These are phyloP conservation scores for Candida broadrunensis DNA, from an alignment of 805 yeast species.

Conservation along the genomic window DNA sequence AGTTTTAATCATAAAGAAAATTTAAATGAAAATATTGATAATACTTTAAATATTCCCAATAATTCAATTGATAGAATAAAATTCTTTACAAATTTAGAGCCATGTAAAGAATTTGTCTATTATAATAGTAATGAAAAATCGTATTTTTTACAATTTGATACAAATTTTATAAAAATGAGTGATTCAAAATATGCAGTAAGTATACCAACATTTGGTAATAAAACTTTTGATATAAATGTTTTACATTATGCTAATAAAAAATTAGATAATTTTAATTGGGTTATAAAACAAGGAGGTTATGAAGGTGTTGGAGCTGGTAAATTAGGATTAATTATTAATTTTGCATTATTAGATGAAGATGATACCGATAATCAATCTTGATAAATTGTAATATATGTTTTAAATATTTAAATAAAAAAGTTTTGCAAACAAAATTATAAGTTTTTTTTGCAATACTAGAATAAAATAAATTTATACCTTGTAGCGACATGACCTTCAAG, in stretches of 20 bases:
- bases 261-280: conserved; percentile 46
- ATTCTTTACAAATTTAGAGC: conserved; percentile 36
- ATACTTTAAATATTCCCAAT: conserved; percentile 26
- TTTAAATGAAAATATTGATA: conserved; percentile 17
- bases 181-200: conserved; percentile 49
- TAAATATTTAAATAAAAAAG: too few species aligned
- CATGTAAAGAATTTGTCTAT: conserved; percentile 42
- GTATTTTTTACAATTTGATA: conserved; percentile 53
- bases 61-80: conserved; percentile 38
- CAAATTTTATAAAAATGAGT: conserved; percentile 50
- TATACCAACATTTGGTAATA: conserved; percentile 45
- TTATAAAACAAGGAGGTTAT: conserved; percentile 34
- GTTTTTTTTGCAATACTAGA: too few species aligned
- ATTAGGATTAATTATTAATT: conserved; percentile 35
- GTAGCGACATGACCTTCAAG: too few species aligned
- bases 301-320: conserved; percentile 30
- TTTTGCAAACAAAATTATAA: too few species aligned
- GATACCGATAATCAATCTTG: too few species aligned
- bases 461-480: too few species aligned
- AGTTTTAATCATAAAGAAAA: conserved; percentile 19
- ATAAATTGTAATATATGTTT: too few species aligned
- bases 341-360: conserved; percentile 33
- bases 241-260: conserved; percentile 40
- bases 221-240: conserved; percentile 45
- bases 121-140: conserved; percentile 18